A percentile compares a stretch with the other conserved stretches of the same genome.
phyloP scores from a whole-genome alignment of 2,329 filamentous ascomycete species.

The Aspergillus transmontanensis region DNA sequence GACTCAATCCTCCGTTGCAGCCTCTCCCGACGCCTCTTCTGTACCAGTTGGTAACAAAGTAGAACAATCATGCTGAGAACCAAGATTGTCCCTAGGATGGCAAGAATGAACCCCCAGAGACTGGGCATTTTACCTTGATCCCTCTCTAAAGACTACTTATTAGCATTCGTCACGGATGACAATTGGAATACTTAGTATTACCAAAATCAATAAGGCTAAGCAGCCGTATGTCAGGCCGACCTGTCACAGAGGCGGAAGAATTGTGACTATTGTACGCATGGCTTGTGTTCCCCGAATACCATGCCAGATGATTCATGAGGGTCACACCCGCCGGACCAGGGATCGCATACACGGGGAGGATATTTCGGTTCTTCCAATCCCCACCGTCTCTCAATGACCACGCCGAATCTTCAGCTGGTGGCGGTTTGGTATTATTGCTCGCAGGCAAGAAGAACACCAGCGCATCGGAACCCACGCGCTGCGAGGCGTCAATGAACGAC shows the following conservation, averaged over 20 bases:
- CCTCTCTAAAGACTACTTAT: constrained; percentile 19
- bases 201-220: constrained; percentile 53
- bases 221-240: constrained; percentile 40
- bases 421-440: constrained; percentile 59
- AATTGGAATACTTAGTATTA: constrained; percentile 21
- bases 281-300: constrained; percentile 77
- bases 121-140: constrained; percentile 57
- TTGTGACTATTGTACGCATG: constrained; percentile 39
- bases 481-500: constrained; percentile 67
- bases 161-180: background rate
- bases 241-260: background rate
- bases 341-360: constrained; percentile 82
- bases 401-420: constrained; percentile 61
- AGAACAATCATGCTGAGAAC: constrained; percentile 68
- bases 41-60: constrained; percentile 73
- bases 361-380: constrained; percentile 70
- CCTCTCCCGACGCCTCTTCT: constrained; percentile 68
- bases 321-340: constrained; percentile 65
- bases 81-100: constrained; percentile 77
- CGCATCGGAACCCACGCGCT: constrained; percentile 63
- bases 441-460: constrained; percentile 59
- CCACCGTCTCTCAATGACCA: constrained; percentile 74
- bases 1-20: constrained; percentile 71
- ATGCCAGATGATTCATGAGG: constrained; percentile 71
- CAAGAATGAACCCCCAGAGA: constrained; percentile 79